A percentile compares a stretch with the other conserved stretches of the same genome.
These are phyloP conservation scores for Venturia oleaginea DNA, from an alignment of 2,329 filamentous ascomycete genomes.

Conservation along the genomic window DNA sequence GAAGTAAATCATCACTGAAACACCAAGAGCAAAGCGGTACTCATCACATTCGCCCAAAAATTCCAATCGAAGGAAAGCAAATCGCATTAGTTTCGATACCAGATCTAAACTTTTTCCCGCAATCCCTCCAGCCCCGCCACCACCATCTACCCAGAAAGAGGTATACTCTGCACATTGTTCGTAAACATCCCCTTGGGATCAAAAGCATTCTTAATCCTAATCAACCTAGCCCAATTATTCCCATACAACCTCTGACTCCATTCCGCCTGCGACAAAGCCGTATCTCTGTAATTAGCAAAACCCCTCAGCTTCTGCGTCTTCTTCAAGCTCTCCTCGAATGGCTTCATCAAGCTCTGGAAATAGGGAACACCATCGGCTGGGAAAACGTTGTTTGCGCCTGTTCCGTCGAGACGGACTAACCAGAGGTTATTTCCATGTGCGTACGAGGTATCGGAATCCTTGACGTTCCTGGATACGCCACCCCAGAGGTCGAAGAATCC, in stretches of 20 bases:
- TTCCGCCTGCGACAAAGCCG: constrained; percentile 16
- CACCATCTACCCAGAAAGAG: neutral
- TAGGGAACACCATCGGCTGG: neutral
- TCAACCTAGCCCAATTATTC: constrained; percentile 18
- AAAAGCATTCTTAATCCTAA: constrained; percentile 17
- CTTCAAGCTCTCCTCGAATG: constrained; percentile 17
- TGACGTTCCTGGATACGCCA: constrained; percentile 17
- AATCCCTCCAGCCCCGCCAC: too few relatives aligned
- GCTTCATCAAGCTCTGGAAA: constrained; percentile 15
- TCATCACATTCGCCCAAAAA: too few relatives aligned
- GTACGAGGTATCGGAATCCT: constrained; percentile 17
- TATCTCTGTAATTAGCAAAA: constrained; percentile 20
- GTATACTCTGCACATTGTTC: constrained; percentile 17
- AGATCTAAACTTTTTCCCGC: too few relatives aligned
- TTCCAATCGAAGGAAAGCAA: too few relatives aligned
- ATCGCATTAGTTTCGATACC: too few relatives aligned
- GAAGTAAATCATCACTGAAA: too few relatives aligned
- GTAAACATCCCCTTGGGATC: constrained; percentile 18
- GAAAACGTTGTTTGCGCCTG: constrained; percentile 9
- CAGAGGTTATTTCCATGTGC: constrained; percentile 19
- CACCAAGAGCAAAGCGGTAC: too few relatives aligned
- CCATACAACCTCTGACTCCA: constrained; percentile 19
- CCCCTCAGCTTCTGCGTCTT: constrained; percentile 17
- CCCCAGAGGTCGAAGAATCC: constrained; percentile 20
- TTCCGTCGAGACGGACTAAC: constrained; percentile 20